Evolutionary conservation across 169 alveolate species (phyloP).

Genomic region (Neospora caninum): DNA sequence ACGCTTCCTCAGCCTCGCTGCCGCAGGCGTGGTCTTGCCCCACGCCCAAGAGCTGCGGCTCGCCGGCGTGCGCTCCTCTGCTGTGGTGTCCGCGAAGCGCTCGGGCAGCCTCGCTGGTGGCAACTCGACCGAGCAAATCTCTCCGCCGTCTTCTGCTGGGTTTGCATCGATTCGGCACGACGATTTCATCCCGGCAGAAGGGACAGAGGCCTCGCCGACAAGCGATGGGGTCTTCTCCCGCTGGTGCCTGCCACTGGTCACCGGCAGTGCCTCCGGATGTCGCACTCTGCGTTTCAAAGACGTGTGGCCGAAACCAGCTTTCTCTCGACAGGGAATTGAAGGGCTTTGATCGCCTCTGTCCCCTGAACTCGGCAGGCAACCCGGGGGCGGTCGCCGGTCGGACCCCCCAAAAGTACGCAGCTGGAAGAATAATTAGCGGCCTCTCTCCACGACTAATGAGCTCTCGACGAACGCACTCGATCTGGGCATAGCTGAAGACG

Average conservation of each 20-base stretch:
- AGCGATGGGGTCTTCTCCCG: neutral
- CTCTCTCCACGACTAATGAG: constrained; percentile 38
- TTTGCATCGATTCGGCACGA: constrained; percentile 31
- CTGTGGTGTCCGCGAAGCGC: neutral
- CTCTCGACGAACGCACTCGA: constrained; percentile 40
- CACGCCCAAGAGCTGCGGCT: too few relatives aligned
- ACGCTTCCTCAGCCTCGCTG: neutral
- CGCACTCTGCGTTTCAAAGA: neutral
- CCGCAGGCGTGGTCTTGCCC: neutral
- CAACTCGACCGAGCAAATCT: neutral
- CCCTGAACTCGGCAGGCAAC: neutral
- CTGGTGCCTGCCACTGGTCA: neutral
- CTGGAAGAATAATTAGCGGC: constrained; percentile 42
- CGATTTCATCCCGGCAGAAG: neutral
- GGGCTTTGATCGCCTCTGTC: neutral
- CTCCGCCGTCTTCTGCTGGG: neutral
- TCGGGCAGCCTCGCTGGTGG: neutral
- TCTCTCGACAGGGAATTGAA: neutral
- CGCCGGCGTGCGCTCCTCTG: neutral
- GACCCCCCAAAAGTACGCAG: constrained; percentile 43
- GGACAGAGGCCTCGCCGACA: constrained; percentile 20
- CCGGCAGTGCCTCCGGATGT: neutral
- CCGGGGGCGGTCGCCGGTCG: neutral
- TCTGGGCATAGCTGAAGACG: constrained; percentile 32
- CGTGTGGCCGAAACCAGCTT: neutral